Conservation (phyloP, 768 basidiomycete species). For the Serpula lacrymans region DNA sequence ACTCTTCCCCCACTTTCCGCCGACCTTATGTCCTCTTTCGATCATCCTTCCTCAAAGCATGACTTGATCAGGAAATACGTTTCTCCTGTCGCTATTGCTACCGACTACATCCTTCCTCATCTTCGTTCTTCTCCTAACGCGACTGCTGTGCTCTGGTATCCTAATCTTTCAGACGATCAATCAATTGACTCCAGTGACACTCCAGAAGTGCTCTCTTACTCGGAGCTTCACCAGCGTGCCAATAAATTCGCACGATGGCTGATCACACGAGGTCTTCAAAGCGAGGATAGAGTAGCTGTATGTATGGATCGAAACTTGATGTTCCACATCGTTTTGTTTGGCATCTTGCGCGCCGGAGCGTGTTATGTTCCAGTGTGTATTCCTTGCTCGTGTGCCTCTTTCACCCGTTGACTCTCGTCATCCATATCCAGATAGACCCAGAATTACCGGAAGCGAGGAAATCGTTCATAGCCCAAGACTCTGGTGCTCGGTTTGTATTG, state of each 20-base stretch:
- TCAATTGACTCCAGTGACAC: neutral
- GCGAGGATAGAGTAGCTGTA: conserved; percentile 41
- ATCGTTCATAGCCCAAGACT: conserved; percentile 41
- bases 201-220: conserved; percentile 28
- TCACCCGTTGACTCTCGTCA: neutral
- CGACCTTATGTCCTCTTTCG: conserved; percentile 14
- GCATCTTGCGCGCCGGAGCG: conserved; percentile 44
- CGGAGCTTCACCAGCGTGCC: conserved; percentile 30
- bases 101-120: conserved; percentile 21
- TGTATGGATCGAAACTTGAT: conserved; percentile 40
- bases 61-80: conserved; percentile 16
- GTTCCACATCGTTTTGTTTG: conserved; percentile 42
- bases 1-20: conserved; percentile 7
- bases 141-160: conserved; percentile 21
- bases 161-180: conserved; percentile 5
- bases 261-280: conserved; percentile 28
- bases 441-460: conserved; percentile 46
- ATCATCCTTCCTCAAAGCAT: conserved; percentile 12
- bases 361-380: conserved; percentile 48
- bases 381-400: neutral
- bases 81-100: conserved; percentile 16
- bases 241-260: conserved; percentile 45
- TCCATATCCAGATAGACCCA: conserved; percentile 43
- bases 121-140: conserved; percentile 10
- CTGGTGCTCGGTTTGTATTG: conserved; percentile 39